Evolutionary conservation across 2,329 filamentous ascomycete species (phyloP), one percentile per base, ranked within the genome.

Genomic region (Orbilia javanica): DNA sequence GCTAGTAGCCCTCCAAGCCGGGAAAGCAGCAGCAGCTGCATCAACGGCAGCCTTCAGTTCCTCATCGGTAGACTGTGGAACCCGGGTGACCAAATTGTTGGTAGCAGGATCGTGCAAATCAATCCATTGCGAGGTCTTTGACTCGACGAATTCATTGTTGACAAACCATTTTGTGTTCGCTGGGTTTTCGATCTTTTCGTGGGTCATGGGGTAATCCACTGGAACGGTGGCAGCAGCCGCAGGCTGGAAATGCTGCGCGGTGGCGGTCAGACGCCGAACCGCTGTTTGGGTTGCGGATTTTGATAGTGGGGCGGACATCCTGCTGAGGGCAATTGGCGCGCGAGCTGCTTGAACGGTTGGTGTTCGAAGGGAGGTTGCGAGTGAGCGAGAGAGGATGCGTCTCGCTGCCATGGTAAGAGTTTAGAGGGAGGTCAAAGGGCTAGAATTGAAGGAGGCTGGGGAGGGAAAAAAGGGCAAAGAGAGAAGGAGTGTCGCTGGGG

Each of bases 71-170:
- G 90, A 92, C 86, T 95, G 92, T 18, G 93, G 93, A 29, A 95
- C 92, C 63, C 92, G 89, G 13, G 93, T 95, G 79, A 96, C 90
- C 80, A 95, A 88, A 85, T 94, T 92, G 86, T 94, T 95, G 82
- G 93, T 95, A 60, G 93, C 92, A 20, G 93, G 93, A 85, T 96
- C 93, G 85, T 92, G 87, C 80, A 96, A 86, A 82, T 94, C 91
- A 83, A 95, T 93, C 87, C 90, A 93, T 85, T 91, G 86, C 77
- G 89, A 88, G 29, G 92, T 87, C 82, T 87, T 85, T 18, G 92
- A 94, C 62, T 88, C 85, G 68, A 90, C 86, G 83, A 95, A 94
- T 84, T 91, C 86, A 86, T 96, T 96, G 87, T 96, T 89, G 81
- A 96, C 83, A 84, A 96, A 96, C 86, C 92, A 94, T 29, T 90